Evolutionary conservation across 78 protist species (phyloP).

Genomic region (Cavenderia fasciculata): DNA sequence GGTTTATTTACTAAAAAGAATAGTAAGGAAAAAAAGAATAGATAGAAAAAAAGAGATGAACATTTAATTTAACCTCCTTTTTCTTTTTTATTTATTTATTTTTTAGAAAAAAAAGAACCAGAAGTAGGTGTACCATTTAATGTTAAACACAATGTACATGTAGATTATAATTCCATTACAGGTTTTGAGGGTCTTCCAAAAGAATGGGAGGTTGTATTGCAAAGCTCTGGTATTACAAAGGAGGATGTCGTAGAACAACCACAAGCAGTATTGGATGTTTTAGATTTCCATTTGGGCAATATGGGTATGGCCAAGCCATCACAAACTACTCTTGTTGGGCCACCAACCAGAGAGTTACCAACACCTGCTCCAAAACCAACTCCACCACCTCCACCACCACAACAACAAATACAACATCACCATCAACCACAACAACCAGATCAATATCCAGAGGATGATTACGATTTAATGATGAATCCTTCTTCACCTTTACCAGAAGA

Average conservation of each 20-base stretch:
- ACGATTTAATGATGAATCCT: conserved; percentile 16
- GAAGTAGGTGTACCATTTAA: conserved; percentile 83
- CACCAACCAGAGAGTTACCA: background rate
- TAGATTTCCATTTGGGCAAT: conserved; percentile 75
- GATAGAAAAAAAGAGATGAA: background rate
- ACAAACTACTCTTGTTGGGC: too few species aligned
- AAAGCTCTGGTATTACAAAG: conserved; percentile 73
- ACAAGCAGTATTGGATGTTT: conserved; percentile 77
- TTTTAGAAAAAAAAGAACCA: conserved; percentile 36
- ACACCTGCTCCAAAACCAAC: conserved; percentile 28
- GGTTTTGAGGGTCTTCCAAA: conserved; percentile 86
- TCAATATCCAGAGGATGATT: background rate
- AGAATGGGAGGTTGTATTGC: conserved; percentile 82
- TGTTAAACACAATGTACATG: conserved; percentile 84
- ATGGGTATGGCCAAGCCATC: too few species aligned
- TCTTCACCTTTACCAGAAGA: conserved; percentile 64
- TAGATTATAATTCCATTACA: conserved; percentile 74
- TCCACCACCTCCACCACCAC: conserved; percentile 2
- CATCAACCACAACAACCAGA: background rate
- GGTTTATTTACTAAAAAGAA: background rate
- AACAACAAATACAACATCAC: background rate
- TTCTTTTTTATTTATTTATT: background rate
- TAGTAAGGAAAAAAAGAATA: conserved; percentile 25
- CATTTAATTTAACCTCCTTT: background rate
- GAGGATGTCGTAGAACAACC: conserved; percentile 71